phyloP scores from a whole-genome alignment of 345 rosid genomes.

The Arabidopsis arenosa region DNA sequence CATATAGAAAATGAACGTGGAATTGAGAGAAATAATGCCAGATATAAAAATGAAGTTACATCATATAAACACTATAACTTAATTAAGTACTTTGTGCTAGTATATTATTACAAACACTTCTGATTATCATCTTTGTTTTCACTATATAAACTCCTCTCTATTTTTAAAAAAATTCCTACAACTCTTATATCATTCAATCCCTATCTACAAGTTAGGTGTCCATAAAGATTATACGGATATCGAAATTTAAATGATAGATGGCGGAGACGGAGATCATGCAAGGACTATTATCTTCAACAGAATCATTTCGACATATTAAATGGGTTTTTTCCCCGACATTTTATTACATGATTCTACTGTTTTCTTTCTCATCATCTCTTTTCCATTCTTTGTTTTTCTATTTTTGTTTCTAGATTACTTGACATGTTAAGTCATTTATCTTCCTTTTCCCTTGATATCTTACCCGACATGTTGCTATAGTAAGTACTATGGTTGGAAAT shows the following conservation, averaged over 20 bases:
- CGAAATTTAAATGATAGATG: not conserved
- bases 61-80: not conserved
- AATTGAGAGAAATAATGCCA: not conserved
- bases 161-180: not conserved
- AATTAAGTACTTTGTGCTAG: not conserved
- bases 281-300: not conserved
- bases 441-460: constrained; percentile 13
- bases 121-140: not conserved
- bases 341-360: not conserved
- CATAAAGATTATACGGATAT: not conserved
- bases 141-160: not conserved
- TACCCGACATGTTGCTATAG: constrained; percentile 22
- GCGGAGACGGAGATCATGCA: not conserved
- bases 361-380: not conserved
- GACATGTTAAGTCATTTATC: constrained; percentile 27
- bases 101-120: not conserved
- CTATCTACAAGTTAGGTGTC: not conserved
- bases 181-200: not conserved
- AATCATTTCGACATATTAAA: not conserved
- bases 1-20: not conserved
- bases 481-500: constrained; percentile 24
- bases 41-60: not conserved
- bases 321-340: not conserved
- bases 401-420: constrained; percentile 19
- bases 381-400: constrained; percentile 5